Evolutionary conservation across 1,284 basidiomycete species (phyloP), one percentile per base, ranked within the genome.

Genomic region (Cronartium ribicola): DNA sequence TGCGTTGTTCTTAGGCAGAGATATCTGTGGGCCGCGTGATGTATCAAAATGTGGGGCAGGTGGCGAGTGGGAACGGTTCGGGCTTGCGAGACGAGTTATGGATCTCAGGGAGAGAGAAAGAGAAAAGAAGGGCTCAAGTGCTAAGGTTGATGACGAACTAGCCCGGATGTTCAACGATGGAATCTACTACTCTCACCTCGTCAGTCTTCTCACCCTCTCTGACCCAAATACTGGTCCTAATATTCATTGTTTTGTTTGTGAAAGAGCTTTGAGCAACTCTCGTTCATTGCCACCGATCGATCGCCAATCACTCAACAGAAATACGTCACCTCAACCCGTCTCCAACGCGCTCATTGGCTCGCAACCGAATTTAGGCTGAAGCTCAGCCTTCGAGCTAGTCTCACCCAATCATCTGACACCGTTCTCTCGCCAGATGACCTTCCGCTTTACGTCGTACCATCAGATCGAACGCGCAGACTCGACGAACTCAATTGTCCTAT

Each of bases 341-440:
- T 55, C n/a, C 51, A 55, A n/a, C n/a, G 51, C n/a, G 51, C 51
- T 20, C 51, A 55, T 20, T 55, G 51, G 51, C 29, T 55, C n/a
- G 51, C 51, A 5, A 55, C 51, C 51, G 51, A 55, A n/a, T 55
- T 55, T n/a, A 17, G 14, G 7, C n/a, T 17, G 29, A 55, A 55
- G 29, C 7, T 55, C 6, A 4, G 2, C 7, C 6, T 20, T 6
- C 7, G 5, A 20, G 5, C 5, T 55, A 7, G 2, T 55, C 11
- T 55, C 5, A 55, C 51, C 6, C 51, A 10, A 5, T 22, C 51
- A n/a, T 20, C 29, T 10, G 5, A 55, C 5, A 22, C n/a, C 3
- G 5, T 55, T 4, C n/a, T n/a, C n/a, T n/a, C 5, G n/a, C 17
- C 4, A 55, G 51, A 55, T 55, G 51, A 55, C 29, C 29, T 55